Evolutionary conservation across 2,329 filamentous ascomycete species (phyloP), one percentile per base, ranked within the genome.

Genomic region (Arthrocladium fulminans): DNA sequence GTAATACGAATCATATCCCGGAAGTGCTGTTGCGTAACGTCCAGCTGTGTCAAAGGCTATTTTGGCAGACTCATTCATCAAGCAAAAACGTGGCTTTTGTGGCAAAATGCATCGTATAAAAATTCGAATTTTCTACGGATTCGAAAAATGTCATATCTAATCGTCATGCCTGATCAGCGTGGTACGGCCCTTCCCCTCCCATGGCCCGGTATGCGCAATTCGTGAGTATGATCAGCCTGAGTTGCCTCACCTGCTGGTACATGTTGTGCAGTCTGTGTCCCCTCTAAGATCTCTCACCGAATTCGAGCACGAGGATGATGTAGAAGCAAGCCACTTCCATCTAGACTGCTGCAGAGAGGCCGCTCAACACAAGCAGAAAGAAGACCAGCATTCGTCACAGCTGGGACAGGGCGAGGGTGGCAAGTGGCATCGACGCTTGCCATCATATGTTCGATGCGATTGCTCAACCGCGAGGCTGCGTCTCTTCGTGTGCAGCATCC

Each of bases 201-300:
- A 45, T 45, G 29, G 42, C 19, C 24, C 8, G 13, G 13, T 45
- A 45, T 45, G 29, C 37, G 30, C 42, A 35, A 22, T 20, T 35
- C 3, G 8, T 15, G 42, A 35, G 13, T 23, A 45, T 23, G 13
- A 35, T n/a, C 3, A n/a, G 15, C 42, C 10, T 35, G 20, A 34
- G 3, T 24, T 22, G 15, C n/a, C n/a, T n/a, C n/a, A n/a, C n/a
- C 10, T 45, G 17, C 23, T 45, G 29, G 27, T 45, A 45, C 42
- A 45, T 45, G 22, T 24, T 45, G 42, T 45, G n/a, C 22, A 45
- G 3, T 3, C 22, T 13, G 39, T 3, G 20, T n/a, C 8, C 37
- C n/a, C 34, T 15, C 6, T 10, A 7, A 29, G 13, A 7, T 29
- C 13, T 29, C 27, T 24, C 13, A 41, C 22, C 12, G 3, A 25